phyloP scores from a whole-genome alignment of 73 alveolate genomes.

The Breviolum minutum region DNA sequence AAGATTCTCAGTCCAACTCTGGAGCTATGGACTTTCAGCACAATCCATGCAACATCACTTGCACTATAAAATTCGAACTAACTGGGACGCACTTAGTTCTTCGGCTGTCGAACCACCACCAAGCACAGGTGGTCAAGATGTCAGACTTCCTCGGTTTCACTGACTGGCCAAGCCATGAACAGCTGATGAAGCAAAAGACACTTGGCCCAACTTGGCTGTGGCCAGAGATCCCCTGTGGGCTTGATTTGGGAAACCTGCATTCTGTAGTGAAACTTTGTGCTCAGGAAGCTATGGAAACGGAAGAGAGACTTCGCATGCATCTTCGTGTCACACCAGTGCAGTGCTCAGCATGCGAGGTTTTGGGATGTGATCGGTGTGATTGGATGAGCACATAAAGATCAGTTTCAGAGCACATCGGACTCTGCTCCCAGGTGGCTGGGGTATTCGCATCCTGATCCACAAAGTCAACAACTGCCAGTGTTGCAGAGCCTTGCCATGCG shows the following conservation, averaged over 20 bases:
- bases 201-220: neutral
- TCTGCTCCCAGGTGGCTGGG: slow-evolving; percentile 30
- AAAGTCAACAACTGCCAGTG: slow-evolving; percentile 20
- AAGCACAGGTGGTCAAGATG: slow-evolving; percentile 30
- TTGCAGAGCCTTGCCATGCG: slow-evolving; percentile 12
- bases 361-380: neutral
- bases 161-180: slow-evolving; percentile 78
- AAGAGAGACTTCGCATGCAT: neutral
- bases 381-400: neutral
- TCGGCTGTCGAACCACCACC: no score
- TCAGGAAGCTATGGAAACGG: slow-evolving; percentile 15
- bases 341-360: neutral
- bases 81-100: no score
- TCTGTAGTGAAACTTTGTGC: neutral
- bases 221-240: no score
- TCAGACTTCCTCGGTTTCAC: slow-evolving; percentile 20
- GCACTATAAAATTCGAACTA: no score
- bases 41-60: no score
- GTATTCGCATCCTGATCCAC: slow-evolving; percentile 16
- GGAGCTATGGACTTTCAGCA: no score
- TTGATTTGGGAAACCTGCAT: no score
- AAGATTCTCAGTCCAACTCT: neutral
- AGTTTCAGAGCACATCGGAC: neutral
- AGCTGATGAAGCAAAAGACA: slow-evolving; percentile 25
- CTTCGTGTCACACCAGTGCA: slow-evolving; percentile 47